Evolutionary conservation across 352 stramenopile genomes (phyloP), one percentile per base, ranked within the genome.

Genomic region (Thalassiosira livingstoniorum): DNA sequence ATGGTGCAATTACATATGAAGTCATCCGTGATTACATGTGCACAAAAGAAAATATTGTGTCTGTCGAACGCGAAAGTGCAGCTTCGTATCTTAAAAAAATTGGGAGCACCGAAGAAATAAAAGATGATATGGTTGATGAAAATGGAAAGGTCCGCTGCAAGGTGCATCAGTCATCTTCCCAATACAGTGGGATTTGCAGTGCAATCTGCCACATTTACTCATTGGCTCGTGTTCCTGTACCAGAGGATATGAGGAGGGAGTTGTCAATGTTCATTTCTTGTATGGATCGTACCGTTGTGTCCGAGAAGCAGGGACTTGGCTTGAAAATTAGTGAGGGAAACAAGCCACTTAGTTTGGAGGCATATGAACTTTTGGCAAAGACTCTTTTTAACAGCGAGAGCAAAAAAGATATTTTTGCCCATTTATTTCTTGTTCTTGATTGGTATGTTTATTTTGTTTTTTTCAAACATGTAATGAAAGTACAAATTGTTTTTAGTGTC

Each of bases 161-260:
- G 5, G 34, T 71, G 0, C 57, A 47, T 18, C 55, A 62, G 68
- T 66, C 54, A 31, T 1, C 31, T 18, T 32, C 29, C 10, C 39
- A 55, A 25, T 76, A 65, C 42, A 47, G n/a, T 37, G 67, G 29
- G 2, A 65, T 74, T 39, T 23, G 51, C 0, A 80, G 61, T 66
- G 47, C 72, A 29, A 64, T 80, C 37, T 15, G 2, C 21, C 67
- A 66, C 37, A 4, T 74, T 10, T 74, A 74, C 62, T 74, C 67
- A 35, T 34, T 39, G 25, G 54, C 60, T 15, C 29, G 62, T 10
- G 61, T 80, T 7, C 18, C 32, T 5, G 29, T 57, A 54, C 55
- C 42, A 37, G 57, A 39, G 45, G 18, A 2, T 4, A 27, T 27
- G 18, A 55, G 2, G 18, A 55, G 2, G 27, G 7, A 55, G 4